Evolutionary conservation across 1,139 yeast species (phyloP), one percentile per base, ranked within the genome.

Genomic region (Martiniozyma asiatica): DNA sequence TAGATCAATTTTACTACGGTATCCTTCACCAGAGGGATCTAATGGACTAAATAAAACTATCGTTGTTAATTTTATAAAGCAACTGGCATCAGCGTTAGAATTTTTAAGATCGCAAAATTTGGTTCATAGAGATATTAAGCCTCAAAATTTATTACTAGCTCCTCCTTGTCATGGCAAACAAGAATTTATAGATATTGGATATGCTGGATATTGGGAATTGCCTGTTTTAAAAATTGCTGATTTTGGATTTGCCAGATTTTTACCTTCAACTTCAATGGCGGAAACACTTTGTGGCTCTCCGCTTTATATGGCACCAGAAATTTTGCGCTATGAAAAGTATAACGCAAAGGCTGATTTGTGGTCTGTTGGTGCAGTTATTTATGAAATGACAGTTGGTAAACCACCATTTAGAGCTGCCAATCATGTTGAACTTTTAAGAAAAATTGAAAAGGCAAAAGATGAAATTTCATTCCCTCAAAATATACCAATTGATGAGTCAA

Each of bases 211-310:
- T 38, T 80, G 92, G 75, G 93, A 82, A 43, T 62, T 89, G 38
- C 98, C 98, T 2, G 68, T 85, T 12, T 63, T 89, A 40, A 87
- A 89, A 52, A 76, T 89, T 37, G 98, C 98, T 12, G 98, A 89
- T 58, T 89, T 89, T 56, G 98, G 98, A 1, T 92, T 89, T 59
- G 98, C 98, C 5, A 65, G 98, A 39, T 81, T 85, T 48, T 63
- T 89, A 41, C 97, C 97, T 8, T 75, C 81, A 27, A 80, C 95
- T 1, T 77, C 94, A 3, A 65, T 92, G 69, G 97, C 98, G 1
- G 98, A 89, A 53, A 89, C 98, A 3, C 61, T 89, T 40, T 89
- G 98, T 62, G 98, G 98, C 1, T 82, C 95, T 8, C 98, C 98
- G 1, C 59, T 89, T 27, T 89, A 92, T 54, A 89, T 89, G 98